These are phyloP conservation scores for Hericium alpestre DNA, from an alignment of 768 basidiomycete species.

Conservation along the genomic window DNA sequence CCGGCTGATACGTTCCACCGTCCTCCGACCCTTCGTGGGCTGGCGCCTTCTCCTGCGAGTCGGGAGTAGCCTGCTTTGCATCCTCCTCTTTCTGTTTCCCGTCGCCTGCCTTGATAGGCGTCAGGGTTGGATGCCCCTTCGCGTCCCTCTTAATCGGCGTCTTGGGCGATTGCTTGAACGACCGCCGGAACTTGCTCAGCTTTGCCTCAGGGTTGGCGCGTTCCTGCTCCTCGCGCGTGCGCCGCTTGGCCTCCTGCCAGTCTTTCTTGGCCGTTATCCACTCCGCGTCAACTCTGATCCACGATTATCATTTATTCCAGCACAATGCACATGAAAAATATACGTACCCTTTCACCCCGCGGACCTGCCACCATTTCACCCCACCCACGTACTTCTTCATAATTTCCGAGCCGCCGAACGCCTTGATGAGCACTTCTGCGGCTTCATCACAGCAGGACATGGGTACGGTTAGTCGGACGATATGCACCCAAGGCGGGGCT, in stretches of 20 bases:
- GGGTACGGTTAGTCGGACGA: constrained; percentile 62
- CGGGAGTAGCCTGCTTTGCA: neutral
- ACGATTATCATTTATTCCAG: neutral
- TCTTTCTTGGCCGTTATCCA: constrained; percentile 85
- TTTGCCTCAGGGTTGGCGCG: neutral
- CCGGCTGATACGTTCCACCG: constrained; percentile 37
- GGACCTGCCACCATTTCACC: constrained; percentile 96
- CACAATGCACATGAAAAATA: constrained; percentile 6
- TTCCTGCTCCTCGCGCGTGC: constrained; percentile 21
- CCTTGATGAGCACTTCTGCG: constrained; percentile 60
- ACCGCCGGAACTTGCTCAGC: neutral
- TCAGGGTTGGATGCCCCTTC: constrained; percentile 4
- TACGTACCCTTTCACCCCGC: constrained; percentile 66
- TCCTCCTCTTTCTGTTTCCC: constrained; percentile 11
- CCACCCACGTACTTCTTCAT: constrained; percentile 72
- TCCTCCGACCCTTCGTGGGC: constrained; percentile 17
- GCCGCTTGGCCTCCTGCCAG: constrained; percentile 57
- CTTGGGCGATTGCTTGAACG: neutral
- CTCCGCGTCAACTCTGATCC: constrained; percentile 63
- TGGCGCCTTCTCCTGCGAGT: too few species aligned
- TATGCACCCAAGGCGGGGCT: constrained; percentile 74
- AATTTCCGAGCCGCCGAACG: constrained; percentile 74
- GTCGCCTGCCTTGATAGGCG: too few species aligned
- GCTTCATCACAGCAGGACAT: constrained; percentile 68
- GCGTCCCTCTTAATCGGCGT: constrained; percentile 5